phyloP scores from a whole-genome alignment of 116 monocot genomes.

The Thalassia testudinum region DNA sequence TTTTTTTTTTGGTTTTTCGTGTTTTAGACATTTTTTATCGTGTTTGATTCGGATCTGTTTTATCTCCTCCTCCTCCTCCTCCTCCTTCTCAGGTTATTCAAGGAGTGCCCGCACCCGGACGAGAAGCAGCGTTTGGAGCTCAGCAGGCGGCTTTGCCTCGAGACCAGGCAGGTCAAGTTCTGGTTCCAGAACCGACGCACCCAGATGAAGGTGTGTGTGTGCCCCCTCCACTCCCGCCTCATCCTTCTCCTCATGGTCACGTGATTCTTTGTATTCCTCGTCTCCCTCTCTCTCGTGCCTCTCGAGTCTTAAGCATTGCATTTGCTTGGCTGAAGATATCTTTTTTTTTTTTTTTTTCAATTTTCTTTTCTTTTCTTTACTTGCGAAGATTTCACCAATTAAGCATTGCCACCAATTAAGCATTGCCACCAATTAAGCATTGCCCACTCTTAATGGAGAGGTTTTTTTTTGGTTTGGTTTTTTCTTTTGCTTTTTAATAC shows the following conservation, averaged over 20 bases:
- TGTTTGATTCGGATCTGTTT: neutral
- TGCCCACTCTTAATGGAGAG: no score
- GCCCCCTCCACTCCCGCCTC: neutral
- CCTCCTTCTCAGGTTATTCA: constrained; percentile 53
- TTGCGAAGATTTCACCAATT: no score
- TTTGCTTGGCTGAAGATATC: no score
- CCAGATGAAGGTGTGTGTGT: constrained; percentile 90
- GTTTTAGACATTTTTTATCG: constrained; percentile 1
- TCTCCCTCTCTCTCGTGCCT: no score
- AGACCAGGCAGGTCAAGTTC: constrained; percentile 87
- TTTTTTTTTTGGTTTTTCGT: neutral
- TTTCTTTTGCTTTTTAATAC: no score
- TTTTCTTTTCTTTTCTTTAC: no score
- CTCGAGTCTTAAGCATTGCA: no score
- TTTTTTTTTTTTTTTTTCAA: no score
- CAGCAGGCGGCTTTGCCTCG: constrained; percentile 54
- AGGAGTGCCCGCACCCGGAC: constrained; percentile 92
- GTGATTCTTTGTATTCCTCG: no score
- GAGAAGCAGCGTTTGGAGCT: constrained; percentile 96
- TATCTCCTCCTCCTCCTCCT: neutral
- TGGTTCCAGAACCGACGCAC: constrained; percentile 99
- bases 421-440: no score
- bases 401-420: no score
- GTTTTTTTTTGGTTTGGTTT: no score
- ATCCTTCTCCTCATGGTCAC: neutral